Conservation (phyloP, 129 eudicot genomes). For the Dittrichia graveolens region DNA sequence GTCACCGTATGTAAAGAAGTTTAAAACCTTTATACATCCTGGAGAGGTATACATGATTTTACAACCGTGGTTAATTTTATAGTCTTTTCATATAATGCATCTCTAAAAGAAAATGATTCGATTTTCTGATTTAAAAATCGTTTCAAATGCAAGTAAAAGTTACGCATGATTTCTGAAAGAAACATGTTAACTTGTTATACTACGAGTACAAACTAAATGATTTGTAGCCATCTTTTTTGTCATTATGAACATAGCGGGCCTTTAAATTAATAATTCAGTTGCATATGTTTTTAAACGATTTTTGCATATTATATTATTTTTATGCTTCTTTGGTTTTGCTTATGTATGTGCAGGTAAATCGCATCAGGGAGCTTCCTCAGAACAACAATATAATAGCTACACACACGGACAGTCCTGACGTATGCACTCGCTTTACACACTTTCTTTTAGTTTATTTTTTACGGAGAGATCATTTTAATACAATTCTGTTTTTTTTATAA, state of each 20-base stretch:
- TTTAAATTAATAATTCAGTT: background rate
- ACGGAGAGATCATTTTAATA: background rate
- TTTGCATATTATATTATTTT: background rate
- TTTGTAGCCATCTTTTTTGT: background rate
- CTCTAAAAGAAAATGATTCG: background rate
- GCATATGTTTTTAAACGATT: background rate
- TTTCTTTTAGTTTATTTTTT: background rate
- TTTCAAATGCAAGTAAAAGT: background rate
- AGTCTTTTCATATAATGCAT: background rate
- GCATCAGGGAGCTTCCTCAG: constrained; percentile 91
- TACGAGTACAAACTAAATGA: background rate
- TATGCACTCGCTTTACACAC: constrained; percentile 34
- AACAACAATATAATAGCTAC: constrained; percentile 92
- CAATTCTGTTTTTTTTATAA: background rate
- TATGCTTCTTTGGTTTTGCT: constrained; percentile 11
- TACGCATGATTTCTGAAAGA: background rate
- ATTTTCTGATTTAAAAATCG: background rate
- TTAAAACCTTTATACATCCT: constrained; percentile 89
- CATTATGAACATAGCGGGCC: background rate
- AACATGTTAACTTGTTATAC: background rate
- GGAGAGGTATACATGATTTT: constrained; percentile 64
- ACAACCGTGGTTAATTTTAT: background rate
- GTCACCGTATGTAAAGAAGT: constrained; percentile 86
- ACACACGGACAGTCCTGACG: constrained; percentile 95
- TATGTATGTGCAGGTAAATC: constrained; percentile 64